Base-by-base conservation (phyloP, 306 rosid genomes). In the Fragaria nilgerrensis region DNA sequence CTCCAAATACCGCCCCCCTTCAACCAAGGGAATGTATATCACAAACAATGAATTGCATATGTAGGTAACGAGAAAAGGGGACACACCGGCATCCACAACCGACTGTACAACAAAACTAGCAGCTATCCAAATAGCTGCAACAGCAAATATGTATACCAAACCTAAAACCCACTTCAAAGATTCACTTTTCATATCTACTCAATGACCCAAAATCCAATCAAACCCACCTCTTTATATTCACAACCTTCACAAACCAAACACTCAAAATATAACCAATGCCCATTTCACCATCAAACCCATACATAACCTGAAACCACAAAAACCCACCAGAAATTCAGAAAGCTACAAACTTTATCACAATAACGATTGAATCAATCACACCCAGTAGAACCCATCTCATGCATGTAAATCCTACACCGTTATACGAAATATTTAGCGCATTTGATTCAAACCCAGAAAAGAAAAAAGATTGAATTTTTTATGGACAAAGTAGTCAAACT, bases 51-150 rank as follows among this genome's bases (percentile, higher is more conserved):
- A 95, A 84, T 95, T 95, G 91, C 99, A 95, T 41, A 90, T 82
- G 79, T 95, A 95, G 15, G 99, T 95, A 67, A 95, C 81, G 58
- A 95, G 92, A 72, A 95, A 95, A 7, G 99, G 97, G 52, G 99
- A 87, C 19, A 92, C 96, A 78, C 97, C 97, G 10, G 77, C 92
- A 82, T 95, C 99, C 37, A 95, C 97, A 73, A 92, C 99, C 23
- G 97, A 92, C 83, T 95, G 99, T 44, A 95, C 99, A 59, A 95
- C 97, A 83, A 89, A 92, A 80, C 99, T 92, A 47, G 99, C 99
- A 87, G 99, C 97, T 86, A 95, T 92, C 99, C 99, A 95, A 55
- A 95, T 95, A 19, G 91, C 82, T 52, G 97, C 97, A 80, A 95
- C 99, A 12, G 91, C 82, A 81, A 90, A 61, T 77, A 95, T 90